Conservation (phyloP, 2,329 filamentous ascomycete genomes). For the Botrytis medusae region DNA sequence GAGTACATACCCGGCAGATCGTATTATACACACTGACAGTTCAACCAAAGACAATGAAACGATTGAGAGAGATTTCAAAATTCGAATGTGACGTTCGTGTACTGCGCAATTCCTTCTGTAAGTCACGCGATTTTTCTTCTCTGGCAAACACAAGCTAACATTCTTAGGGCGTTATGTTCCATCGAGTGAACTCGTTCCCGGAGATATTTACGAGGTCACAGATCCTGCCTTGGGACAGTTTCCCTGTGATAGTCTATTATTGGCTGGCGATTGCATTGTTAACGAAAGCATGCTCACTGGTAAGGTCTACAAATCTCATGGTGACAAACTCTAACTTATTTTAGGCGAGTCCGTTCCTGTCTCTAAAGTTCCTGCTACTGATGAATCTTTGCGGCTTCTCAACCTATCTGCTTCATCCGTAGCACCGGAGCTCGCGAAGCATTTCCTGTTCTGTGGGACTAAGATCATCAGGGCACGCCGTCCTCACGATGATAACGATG, state of each 20-base stretch:
- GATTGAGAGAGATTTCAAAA: constrained; percentile 84
- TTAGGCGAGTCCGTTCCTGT: constrained; percentile 91
- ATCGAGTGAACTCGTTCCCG: constrained; percentile 87
- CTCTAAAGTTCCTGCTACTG: constrained; percentile 81
- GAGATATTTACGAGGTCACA: constrained; percentile 94
- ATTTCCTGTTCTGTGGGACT: constrained; percentile 93
- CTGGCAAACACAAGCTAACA: constrained; percentile 15
- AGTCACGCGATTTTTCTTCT: constrained; percentile 34
- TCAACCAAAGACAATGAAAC: constrained; percentile 70
- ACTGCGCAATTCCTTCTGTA: constrained; percentile 90
- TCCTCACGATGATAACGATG: constrained; percentile 80
- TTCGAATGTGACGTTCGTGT: constrained; percentile 97
- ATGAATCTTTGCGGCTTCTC: constrained; percentile 74
- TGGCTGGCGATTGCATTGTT: constrained; percentile 95
- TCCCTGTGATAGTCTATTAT: constrained; percentile 85
- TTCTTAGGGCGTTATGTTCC: constrained; percentile 72
- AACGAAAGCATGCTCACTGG: constrained; percentile 98
- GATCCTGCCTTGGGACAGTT: constrained; percentile 87
- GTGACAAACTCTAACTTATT: constrained; percentile 18
- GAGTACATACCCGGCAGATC: constrained; percentile 39
- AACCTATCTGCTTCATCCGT: constrained; percentile 80
- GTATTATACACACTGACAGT: constrained; percentile 15
- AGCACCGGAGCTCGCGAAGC: constrained; percentile 76
- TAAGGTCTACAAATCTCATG: constrained; percentile 33
- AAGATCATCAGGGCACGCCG: constrained; percentile 89